phyloP scores from a whole-genome alignment of 2,329 filamentous ascomycete genomes.

The Orbilia javanica region DNA sequence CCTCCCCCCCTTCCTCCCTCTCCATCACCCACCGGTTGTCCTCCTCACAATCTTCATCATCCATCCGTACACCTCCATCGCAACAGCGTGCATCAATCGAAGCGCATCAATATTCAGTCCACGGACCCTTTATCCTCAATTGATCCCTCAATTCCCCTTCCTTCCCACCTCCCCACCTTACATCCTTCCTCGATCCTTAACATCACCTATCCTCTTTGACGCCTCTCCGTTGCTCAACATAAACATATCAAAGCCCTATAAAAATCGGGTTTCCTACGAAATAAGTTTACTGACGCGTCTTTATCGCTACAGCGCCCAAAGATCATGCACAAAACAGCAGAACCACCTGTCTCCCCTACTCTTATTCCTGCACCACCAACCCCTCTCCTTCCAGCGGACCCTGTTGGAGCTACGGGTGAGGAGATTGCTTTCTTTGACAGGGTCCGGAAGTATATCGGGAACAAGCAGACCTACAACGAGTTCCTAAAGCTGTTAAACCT shows the following conservation, averaged over 20 bases:
- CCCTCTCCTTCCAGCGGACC: constrained; percentile 81
- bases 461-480: constrained; percentile 91
- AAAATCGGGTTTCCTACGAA: background rate
- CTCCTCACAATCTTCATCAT: background rate
- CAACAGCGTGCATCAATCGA: background rate
- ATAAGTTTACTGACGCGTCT: background rate
- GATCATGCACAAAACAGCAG: constrained; percentile 75
- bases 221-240: background rate
- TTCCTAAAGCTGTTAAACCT: constrained; percentile 97
- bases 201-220: background rate
- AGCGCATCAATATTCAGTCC: background rate
- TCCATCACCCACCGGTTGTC: background rate
- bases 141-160: no score
- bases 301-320: constrained; percentile 75
- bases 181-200: background rate
- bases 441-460: constrained; percentile 94
- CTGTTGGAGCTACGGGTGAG: constrained; percentile 80
- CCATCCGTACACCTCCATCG: background rate
- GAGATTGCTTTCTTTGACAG: constrained; percentile 95
- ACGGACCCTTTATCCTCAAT: background rate
- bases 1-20: background rate
- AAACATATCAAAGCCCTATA: background rate
- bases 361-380: constrained; percentile 89
- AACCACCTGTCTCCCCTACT: constrained; percentile 78
- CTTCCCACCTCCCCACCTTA: background rate